These are phyloP conservation scores for Aspergillus hortae DNA, from an alignment of 2,329 filamentous ascomycete genomes.

Conservation along the genomic window DNA sequence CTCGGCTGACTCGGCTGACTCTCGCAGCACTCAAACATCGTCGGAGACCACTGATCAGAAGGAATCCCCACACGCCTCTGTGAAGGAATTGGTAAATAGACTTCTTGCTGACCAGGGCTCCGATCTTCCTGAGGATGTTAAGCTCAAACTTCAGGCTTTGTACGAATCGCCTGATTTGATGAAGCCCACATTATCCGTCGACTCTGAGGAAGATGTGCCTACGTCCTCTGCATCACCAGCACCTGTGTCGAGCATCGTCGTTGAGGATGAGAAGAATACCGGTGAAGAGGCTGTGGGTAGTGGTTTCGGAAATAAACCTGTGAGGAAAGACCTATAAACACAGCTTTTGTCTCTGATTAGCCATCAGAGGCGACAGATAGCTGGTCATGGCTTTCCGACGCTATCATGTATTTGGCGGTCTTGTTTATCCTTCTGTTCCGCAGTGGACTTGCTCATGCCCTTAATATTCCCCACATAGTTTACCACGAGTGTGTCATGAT, in stretches of 20 bases:
- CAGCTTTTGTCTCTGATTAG: no score
- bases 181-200: background rate
- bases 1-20: background rate
- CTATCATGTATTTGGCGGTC: background rate
- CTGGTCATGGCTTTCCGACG: background rate
- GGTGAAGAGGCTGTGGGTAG: background rate
- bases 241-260: background rate
- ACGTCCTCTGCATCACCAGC: background rate
- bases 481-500: conserved; percentile 25
- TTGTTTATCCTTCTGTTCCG: conserved; percentile 12
- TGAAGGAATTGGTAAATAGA: conserved; percentile 72
- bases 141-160: conserved; percentile 65
- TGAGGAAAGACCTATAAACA: background rate
- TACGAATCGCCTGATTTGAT: conserved; percentile 60
- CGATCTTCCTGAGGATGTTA: conserved; percentile 75
- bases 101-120: conserved; percentile 74
- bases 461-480: conserved; percentile 36
- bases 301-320: background rate
- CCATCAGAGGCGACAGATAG: background rate
- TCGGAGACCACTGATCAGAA: background rate
- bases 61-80: conserved; percentile 62
- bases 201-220: background rate
- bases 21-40: background rate
- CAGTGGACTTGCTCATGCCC: conserved; percentile 13
- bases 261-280: background rate